Conservation (phyloP, 2,329 filamentous ascomycete species). For the Chrysoporthe cubensis region DNA sequence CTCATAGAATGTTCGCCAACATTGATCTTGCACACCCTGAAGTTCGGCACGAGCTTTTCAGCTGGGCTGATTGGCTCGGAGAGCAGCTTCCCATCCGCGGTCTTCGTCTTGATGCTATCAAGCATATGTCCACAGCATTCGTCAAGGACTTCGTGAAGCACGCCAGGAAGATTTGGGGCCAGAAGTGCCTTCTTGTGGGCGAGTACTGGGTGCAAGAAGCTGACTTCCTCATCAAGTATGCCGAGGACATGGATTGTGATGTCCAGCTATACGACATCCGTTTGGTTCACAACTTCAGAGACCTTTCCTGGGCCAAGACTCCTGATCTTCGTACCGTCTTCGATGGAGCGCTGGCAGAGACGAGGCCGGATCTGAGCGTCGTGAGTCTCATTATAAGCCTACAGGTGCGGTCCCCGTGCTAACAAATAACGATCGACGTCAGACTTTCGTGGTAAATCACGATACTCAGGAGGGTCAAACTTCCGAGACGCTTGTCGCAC, state of each 20-base stretch:
- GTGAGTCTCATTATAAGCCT: slow-evolving; percentile 2
- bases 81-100: slow-evolving; percentile 39
- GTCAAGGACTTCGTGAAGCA: slow-evolving; percentile 35
- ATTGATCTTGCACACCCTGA: slow-evolving; percentile 39
- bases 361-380: slow-evolving; percentile 3
- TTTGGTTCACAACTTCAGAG: slow-evolving; percentile 66
- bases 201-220: slow-evolving; percentile 70
- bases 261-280: slow-evolving; percentile 67
- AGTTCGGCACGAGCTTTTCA: slow-evolving; percentile 36
- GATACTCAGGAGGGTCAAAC: slow-evolving; percentile 50
- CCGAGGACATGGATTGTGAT: slow-evolving; percentile 58
- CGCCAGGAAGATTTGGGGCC: slow-evolving; percentile 39
- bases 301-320: slow-evolving; percentile 54
- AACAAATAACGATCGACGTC: neutral
- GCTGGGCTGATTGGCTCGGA: slow-evolving; percentile 39
- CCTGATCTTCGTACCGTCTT: slow-evolving; percentile 18
- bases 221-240: slow-evolving; percentile 57
- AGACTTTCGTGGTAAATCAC: slow-evolving; percentile 71
- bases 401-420: neutral
- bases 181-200: slow-evolving; percentile 67
- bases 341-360: slow-evolving; percentile 15
- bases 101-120: slow-evolving; percentile 40
- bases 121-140: slow-evolving; percentile 40
- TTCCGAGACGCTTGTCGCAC: slow-evolving; percentile 57
- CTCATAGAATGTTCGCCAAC: slow-evolving; percentile 39